A percentile compares a stretch with the other conserved stretches of the same genome.
phyloP scores from a whole-genome alignment of 805 yeast genomes.

The Scheffersomyces coipomensis region DNA sequence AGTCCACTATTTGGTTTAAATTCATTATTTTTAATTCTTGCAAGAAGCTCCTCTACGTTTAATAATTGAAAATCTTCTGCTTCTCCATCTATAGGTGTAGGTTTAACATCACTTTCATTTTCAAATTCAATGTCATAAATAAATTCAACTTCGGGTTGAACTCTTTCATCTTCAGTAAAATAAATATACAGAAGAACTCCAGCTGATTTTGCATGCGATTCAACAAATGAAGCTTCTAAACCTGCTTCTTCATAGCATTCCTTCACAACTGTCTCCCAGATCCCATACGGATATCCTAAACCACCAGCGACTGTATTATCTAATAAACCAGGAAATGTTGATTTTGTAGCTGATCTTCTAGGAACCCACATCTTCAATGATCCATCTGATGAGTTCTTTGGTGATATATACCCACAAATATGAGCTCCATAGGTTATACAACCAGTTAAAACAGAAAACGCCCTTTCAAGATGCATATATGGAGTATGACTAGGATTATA shows the following conservation, averaged over 20 bases:
- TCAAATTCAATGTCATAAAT: constrained; percentile 68
- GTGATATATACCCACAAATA: constrained; percentile 71
- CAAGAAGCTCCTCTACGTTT: constrained; percentile 55
- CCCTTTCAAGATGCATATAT: constrained; percentile 74
- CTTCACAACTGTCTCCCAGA: constrained; percentile 74
- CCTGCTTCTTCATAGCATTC: constrained; percentile 94
- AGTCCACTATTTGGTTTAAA: constrained; percentile 91
- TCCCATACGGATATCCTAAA: constrained; percentile 74
- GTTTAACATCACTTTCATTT: constrained; percentile 43
- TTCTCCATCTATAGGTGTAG: constrained; percentile 51
- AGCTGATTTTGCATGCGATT: constrained; percentile 39
- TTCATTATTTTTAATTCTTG: constrained; percentile 50
- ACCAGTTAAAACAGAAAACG: constrained; percentile 79
- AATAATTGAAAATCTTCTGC: constrained; percentile 67
- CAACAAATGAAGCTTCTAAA: constrained; percentile 51
- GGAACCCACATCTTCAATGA: constrained; percentile 77
- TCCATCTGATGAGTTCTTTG: constrained; percentile 34
- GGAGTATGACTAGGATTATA: constrained; percentile 54
- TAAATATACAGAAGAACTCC: constrained; percentile 74
- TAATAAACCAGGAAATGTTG: constrained; percentile 86
- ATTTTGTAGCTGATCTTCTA: constrained; percentile 69
- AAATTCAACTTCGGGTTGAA: constrained; percentile 88
- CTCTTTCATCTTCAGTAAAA: constrained; percentile 47
- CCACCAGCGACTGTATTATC: constrained; percentile 98
- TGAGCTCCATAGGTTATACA: constrained; percentile 90